phyloP scores from a whole-genome alignment of 2,329 filamentous ascomycete genomes.

The Cytospora mali region DNA sequence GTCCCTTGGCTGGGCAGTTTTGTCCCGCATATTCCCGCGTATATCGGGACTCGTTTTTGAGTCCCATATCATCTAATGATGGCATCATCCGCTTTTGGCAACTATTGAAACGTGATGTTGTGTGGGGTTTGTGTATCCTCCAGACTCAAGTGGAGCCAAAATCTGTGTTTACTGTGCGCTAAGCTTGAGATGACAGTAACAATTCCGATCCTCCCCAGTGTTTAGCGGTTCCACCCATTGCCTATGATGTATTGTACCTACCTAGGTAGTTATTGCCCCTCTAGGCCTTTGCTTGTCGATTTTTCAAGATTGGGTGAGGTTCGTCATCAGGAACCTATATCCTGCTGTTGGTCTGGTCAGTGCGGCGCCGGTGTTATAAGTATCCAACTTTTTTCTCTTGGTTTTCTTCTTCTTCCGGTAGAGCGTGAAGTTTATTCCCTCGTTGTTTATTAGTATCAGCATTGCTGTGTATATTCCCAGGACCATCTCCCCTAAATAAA shows the following conservation, averaged over 20 bases:
- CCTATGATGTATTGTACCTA: slow-evolving; percentile 11
- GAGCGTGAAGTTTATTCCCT: not conserved
- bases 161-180: slow-evolving; percentile 3
- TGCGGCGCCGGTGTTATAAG: slow-evolving; percentile 23
- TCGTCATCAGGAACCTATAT: slow-evolving; percentile 10
- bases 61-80: slow-evolving; percentile 2
- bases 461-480: not conserved
- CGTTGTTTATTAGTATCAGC: not conserved
- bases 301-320: slow-evolving; percentile 4
- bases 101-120: not conserved
- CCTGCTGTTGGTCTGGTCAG: slow-evolving; percentile 3
- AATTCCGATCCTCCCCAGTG: not conserved
- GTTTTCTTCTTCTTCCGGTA: slow-evolving; percentile 7
- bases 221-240: slow-evolving; percentile 21
- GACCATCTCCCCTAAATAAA: slow-evolving; percentile 5
- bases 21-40: not conserved
- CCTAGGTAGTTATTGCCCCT: slow-evolving; percentile 9
- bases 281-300: slow-evolving; percentile 7
- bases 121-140: not conserved
- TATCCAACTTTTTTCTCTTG: slow-evolving; percentile 19
- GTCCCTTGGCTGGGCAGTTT: slow-evolving; percentile 8
- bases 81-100: slow-evolving; percentile 23
- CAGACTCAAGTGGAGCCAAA: not conserved
- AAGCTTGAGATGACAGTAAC: slow-evolving; percentile 1
- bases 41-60: slow-evolving; percentile 5